Evolutionary conservation across 2,329 filamentous ascomycete genomes (phyloP).

Genomic region (Pseudogymnoascus sp.): DNA sequence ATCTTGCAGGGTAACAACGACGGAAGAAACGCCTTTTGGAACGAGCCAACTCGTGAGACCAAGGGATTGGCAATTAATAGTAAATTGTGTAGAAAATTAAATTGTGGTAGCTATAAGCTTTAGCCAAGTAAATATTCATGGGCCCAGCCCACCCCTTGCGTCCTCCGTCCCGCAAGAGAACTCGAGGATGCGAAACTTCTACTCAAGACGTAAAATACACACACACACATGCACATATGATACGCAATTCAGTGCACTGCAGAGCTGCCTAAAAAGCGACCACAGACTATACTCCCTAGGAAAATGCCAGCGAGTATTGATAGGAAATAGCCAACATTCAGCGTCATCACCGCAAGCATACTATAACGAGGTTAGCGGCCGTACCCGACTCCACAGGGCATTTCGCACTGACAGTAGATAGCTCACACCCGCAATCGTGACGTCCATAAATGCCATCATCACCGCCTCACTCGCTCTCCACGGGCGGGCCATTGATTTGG

Average conservation of each 20-base stretch:
- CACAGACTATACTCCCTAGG: slow-evolving; percentile 58
- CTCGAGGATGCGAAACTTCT: too few species aligned
- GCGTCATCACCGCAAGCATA: slow-evolving; percentile 85
- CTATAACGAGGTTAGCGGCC: slow-evolving; percentile 36
- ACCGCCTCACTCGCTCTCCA: slow-evolving; percentile 79
- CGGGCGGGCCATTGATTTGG: not conserved
- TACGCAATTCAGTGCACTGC: not conserved
- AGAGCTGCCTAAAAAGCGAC: slow-evolving; percentile 8
- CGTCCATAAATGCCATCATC: slow-evolving; percentile 60
- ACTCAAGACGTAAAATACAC: not conserved
- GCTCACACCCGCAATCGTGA: slow-evolving; percentile 61
- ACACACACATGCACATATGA: not conserved
- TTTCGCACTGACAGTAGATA: slow-evolving; percentile 67
- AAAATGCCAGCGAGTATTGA: slow-evolving; percentile 69
- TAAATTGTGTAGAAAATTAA: too few species aligned
- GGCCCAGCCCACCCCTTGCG: too few species aligned
- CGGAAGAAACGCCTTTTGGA: too few species aligned
- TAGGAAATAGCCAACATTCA: slow-evolving; percentile 75
- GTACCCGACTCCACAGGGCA: slow-evolving; percentile 6
- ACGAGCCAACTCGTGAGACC: too few species aligned
- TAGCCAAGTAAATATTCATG: too few species aligned
- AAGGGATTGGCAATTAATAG: too few species aligned
- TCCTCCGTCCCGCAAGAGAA: too few species aligned
- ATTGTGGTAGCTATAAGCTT: too few species aligned
- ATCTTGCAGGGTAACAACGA: too few species aligned